Base-by-base conservation (phyloP, 495 filamentous ascomycete species). In the Penicillium herquei region DNA sequence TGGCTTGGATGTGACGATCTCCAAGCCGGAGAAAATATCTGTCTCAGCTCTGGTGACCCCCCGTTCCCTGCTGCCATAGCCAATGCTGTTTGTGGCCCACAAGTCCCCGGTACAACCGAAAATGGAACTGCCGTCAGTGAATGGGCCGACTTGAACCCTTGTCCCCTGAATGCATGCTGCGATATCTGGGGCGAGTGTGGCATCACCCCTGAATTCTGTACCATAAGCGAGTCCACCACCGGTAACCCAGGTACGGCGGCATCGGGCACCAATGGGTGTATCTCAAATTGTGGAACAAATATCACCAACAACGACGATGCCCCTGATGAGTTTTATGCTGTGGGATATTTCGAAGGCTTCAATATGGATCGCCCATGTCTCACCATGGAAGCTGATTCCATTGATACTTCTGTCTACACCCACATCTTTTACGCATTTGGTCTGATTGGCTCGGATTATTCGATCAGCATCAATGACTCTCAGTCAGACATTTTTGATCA, bases 281-380 rank as follows among this genome's bases (percentile, higher is more conserved):
- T 77, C 45, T 74, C 65, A 30, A 74, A 75, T 60, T 80, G 78
- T 50, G 77, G 74, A 6, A 74, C 55, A 1, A 49, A 71, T 11
- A 70, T 78, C 26, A 61, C 64, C 14, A 70, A 65, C 12, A 39
- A n/a, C 11, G 12, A 37, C 6, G 41, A 49, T 31, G 40, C 11
- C 17, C 49, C 61, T 30, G 17, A 13, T 17, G 33, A 30, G 3
- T 52, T 21, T 21, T 13, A 34, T 4, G 26, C 17, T 6, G 35
- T 67, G 17, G 64, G 45, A 8, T 67, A 64, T 41, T 67, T 18
- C 31, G 61, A 64, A 33, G 41, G 40, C 3, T 64, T 17, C 10
- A 52, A 53, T n/a, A 39, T 48, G 6, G 51, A 56, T 4, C 64
- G 64, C 2, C 7, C 49, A 5, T 67, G 64, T 37, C 46, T 67